Base-by-base conservation (phyloP, 1,139 yeast genomes). In the Yamadazyma triangularis region DNA sequence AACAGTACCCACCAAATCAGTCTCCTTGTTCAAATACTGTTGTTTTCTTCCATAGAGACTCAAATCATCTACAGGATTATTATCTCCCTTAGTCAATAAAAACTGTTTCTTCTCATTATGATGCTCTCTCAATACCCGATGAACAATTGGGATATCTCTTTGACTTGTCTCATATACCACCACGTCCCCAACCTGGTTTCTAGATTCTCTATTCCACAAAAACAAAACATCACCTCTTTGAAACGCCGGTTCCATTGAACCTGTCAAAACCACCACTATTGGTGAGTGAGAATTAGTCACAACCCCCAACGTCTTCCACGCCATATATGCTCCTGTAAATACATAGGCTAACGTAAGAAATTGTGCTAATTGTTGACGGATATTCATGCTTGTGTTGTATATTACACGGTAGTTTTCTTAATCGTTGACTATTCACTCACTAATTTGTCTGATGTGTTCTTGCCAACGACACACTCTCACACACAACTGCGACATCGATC, bases 231-330 rank as follows among this genome's bases (percentile, higher is more conserved):
- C 99, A 29, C 99, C 99, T 58, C 98, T 77, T 58, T 91, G 97
- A 70, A 93, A 93, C 0, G 98, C 98, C 1, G 99, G 99, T 54
- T 93, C 98, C 99, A 91, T 91, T 2, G 97, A 91, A 4, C 98
- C 99, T 2, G 97, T 87, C 28, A 91, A 73, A 9, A 91, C 99
- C 23, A 91, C 98, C 24, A 93, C 98, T 24, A 91, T 79, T 12
- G 99, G 99, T 2, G 96, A 86, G 41, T 86, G 83, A 1, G 95
- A 80, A 58, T 87, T 80, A 15, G 96, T 71, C 2, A 81, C 67
- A 4, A 91, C 68, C 1, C 89, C 79, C 14, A 91, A 66, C 0
- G 86, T 77, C 55, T 87, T 88, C 94, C 96, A 91, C 40, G 87
- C 75, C 76, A 91, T 85, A 56, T 80, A 91, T 0, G 98, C 95